phyloP scores from a whole-genome alignment of 208 protist species.

The Leishmania aethiopica region DNA sequence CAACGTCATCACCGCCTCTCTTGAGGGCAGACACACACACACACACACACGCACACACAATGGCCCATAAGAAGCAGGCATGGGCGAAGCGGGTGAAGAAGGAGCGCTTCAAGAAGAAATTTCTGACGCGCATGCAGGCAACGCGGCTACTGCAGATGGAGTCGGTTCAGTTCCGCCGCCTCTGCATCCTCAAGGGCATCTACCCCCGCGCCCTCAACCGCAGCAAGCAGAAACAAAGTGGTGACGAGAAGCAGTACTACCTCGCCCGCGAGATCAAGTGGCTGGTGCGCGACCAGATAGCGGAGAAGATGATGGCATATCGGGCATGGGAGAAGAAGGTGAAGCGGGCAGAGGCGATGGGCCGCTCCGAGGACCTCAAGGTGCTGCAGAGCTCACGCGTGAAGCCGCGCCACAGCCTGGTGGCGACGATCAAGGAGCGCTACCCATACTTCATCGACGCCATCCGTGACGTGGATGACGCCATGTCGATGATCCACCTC shows the following conservation, averaged over 20 bases:
- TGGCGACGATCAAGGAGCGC: slow-evolving; percentile 96
- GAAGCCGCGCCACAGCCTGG: slow-evolving; percentile 92
- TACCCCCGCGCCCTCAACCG: slow-evolving; percentile 97
- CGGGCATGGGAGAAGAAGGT: slow-evolving; percentile 94
- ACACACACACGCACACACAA: slow-evolving; percentile 12
- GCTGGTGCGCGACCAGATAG: slow-evolving; percentile 96
- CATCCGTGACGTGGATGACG: slow-evolving; percentile 96
- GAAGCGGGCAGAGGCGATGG: slow-evolving; percentile 89
- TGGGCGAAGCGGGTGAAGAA: slow-evolving; percentile 91
- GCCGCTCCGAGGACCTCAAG: slow-evolving; percentile 70
- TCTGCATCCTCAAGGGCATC: slow-evolving; percentile 99
- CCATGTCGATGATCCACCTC: slow-evolving; percentile 95
- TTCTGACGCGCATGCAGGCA: slow-evolving; percentile 93
- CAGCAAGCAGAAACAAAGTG: slow-evolving; percentile 94
- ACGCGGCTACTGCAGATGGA: slow-evolving; percentile 94
- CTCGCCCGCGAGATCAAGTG: slow-evolving; percentile 98
- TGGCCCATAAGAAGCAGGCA: slow-evolving; percentile 84
- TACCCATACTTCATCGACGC: slow-evolving; percentile 98
- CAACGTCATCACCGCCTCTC: not conserved
- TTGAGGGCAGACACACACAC: not conserved
- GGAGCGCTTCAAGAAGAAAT: slow-evolving; percentile 93
- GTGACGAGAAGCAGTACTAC: slow-evolving; percentile 98
- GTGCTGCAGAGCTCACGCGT: slow-evolving; percentile 52
- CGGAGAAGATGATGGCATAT: slow-evolving; percentile 95
- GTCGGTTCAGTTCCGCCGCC: slow-evolving; percentile 92